Evolutionary conservation across 768 basidiomycete genomes (phyloP).

Genomic region (Flagelloscypha sp.): DNA sequence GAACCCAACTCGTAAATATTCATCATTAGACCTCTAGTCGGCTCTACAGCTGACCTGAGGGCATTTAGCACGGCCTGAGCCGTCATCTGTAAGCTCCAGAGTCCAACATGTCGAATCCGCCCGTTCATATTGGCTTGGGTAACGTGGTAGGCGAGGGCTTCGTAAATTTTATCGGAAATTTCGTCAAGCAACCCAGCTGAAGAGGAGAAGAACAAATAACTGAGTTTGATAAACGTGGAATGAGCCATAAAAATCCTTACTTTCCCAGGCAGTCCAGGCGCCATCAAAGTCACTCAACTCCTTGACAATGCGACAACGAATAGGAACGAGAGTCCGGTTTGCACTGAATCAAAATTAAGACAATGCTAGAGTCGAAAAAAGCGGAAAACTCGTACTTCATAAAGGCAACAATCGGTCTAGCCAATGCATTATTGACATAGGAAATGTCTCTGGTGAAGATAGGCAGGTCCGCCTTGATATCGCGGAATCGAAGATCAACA

Average conservation of each 20-base stretch:
- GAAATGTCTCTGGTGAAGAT: conserved; percentile 84
- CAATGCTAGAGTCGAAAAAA: conserved; percentile 3
- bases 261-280: conserved; percentile 97
- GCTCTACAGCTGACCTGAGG: conserved; percentile 70
- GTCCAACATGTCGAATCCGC: conserved; percentile 80
- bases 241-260: conserved; percentile 78
- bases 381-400: conserved; percentile 66
- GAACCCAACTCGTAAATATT: no score
- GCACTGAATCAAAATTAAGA: conserved; percentile 42
- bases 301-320: conserved; percentile 83
- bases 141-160: conserved; percentile 92
- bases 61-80: conserved; percentile 79
- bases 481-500: conserved; percentile 90
- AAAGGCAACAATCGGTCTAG: conserved; percentile 94
- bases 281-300: conserved; percentile 88
- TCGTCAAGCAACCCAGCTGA: conserved; percentile 2
- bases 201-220: conserved; percentile 6
- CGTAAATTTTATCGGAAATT: conserved; percentile 54
- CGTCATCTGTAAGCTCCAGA: conserved; percentile 94
- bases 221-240: conserved; percentile 77
- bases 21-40: conserved; percentile 18
- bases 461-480: conserved; percentile 92
- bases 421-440: conserved; percentile 86
- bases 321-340: conserved; percentile 89
- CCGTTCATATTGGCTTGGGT: conserved; percentile 84